Conservation (phyloP, 2,329 filamentous ascomycete species). For the Zymoseptoria passerinii region DNA sequence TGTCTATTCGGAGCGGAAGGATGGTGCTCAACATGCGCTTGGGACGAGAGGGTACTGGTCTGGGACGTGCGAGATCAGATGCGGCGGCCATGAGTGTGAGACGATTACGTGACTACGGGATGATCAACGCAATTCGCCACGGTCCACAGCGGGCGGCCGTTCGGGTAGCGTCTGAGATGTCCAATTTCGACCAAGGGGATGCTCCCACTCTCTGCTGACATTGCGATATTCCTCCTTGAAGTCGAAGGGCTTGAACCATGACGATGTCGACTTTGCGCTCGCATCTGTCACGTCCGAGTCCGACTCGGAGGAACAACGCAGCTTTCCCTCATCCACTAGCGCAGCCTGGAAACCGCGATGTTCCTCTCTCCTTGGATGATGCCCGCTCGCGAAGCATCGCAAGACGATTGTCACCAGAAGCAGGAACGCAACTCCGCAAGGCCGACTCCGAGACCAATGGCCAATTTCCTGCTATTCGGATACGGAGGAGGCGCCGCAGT, state of each 20-base stretch:
- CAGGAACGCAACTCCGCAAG: neutral
- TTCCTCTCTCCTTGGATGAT: neutral
- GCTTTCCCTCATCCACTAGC: neutral
- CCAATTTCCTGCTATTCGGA: slow-evolving; percentile 2
- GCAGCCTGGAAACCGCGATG: neutral
- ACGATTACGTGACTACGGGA: neutral
- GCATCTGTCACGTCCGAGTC: neutral
- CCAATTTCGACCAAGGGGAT: neutral
- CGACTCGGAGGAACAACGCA: neutral
- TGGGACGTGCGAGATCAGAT: slow-evolving; percentile 77
- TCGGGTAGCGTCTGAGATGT: neutral
- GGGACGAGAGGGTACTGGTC: slow-evolving; percentile 84
- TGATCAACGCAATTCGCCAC: neutral
- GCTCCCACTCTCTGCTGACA: neutral
- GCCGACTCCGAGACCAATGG: slow-evolving; percentile 4
- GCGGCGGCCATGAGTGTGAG: slow-evolving; percentile 33
- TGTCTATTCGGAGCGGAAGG: slow-evolving; percentile 91
- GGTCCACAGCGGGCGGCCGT: neutral
- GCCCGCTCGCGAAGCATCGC: neutral
- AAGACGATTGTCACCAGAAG: neutral
- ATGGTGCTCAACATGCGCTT: slow-evolving; percentile 89
- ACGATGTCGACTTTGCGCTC: neutral
- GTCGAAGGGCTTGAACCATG: neutral
- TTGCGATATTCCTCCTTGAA: neutral
- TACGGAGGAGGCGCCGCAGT: neutral